Evolutionary conservation across 768 basidiomycete species (phyloP), one percentile per base, ranked within the genome.

Genomic region (Heimioporus sp.): DNA sequence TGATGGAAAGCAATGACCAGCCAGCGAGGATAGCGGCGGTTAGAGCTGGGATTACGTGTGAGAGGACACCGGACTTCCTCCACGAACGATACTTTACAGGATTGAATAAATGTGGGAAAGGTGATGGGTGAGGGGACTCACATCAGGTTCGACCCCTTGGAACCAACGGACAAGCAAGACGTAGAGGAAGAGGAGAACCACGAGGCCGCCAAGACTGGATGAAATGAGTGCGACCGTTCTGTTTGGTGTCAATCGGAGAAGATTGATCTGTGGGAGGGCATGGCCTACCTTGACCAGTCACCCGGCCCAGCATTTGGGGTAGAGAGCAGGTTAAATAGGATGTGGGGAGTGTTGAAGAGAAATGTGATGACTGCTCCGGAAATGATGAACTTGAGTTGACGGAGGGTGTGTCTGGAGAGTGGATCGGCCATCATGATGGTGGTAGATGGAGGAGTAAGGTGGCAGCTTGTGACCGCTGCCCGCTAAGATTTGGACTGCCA

Each of bases 361-460:
- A 82, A 84, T 4, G 87, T 87, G 61, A 83, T 56, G 37, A 70
- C 61, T 2, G 74, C 82, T 11, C 89, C 88, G n/a, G 89, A 87
- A 11, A 90, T 61, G 42, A 89, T 80, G 49, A 90, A 83, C 64
- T 90, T 87, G 63, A 90, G 78, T 72, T 90, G 88, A 45, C 79
- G 77, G 50, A 80, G 64, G 1, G 82, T 80, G 65, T 90, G 83
- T 50, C 72, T 65, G 32, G 73, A 74, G 40, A 74, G 12, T n/a
- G 55, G 49, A 48, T 46, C 45, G 40, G 48, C 20, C 68, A 70
- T 69, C 35, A 28, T 28, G 24, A 28, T 28, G 35, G 35, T 35
- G 13, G 50, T 24, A 17, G 12, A 28, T 16, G 10, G 13, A 24
- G 46, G 13, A 36, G 31, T 30, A 13, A n/a, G 15, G 36, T 30